Conservation (phyloP, 2,329 filamentous ascomycete species). For the Malbranchea cinnamomea region DNA sequence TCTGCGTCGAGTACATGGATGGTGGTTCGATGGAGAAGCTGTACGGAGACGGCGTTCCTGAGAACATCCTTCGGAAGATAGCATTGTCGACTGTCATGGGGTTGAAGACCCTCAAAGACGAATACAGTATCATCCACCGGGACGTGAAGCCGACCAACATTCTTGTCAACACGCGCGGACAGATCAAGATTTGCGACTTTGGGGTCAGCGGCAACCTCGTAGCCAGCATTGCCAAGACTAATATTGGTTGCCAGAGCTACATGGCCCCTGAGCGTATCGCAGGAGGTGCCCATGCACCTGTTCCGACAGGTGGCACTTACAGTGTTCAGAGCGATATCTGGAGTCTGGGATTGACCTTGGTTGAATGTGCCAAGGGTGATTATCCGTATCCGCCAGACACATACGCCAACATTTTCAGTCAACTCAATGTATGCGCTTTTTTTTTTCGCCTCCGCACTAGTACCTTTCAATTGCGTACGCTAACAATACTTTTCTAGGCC, state of each 20-base stretch:
- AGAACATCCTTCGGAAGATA: slow-evolving; percentile 77
- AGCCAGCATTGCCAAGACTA: slow-evolving; percentile 94
- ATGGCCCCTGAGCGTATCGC: slow-evolving; percentile 97
- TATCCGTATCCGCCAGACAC: slow-evolving; percentile 97
- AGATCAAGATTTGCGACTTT: slow-evolving; percentile 98
- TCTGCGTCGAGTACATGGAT: slow-evolving; percentile 99
- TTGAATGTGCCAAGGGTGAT: slow-evolving; percentile 85
- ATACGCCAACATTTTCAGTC: slow-evolving; percentile 96
- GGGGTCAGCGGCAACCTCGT: slow-evolving; percentile 94
- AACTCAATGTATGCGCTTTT: slow-evolving; percentile 64
- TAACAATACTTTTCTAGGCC: slow-evolving; percentile 43
- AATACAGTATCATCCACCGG: slow-evolving; percentile 97
- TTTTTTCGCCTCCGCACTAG: background rate
- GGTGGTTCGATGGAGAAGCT: slow-evolving; percentile 95
- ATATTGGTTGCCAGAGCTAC: slow-evolving; percentile 97
- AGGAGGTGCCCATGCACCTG: slow-evolving; percentile 58
- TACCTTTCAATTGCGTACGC: slow-evolving; percentile 6
- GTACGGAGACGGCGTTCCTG: slow-evolving; percentile 79
- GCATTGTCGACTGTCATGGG: slow-evolving; percentile 81
- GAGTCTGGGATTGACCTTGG: slow-evolving; percentile 86
- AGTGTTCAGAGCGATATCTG: slow-evolving; percentile 97
- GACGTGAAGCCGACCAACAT: slow-evolving; percentile 99
- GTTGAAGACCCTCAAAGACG: slow-evolving; percentile 84
- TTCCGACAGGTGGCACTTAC: slow-evolving; percentile 67
- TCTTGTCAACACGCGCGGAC: slow-evolving; percentile 72